A percentile compares a stretch with the other conserved stretches of the same genome.
phyloP scores from a whole-genome alignment of 2,329 filamentous ascomycete genomes.

The Penicillium oxalicum region DNA sequence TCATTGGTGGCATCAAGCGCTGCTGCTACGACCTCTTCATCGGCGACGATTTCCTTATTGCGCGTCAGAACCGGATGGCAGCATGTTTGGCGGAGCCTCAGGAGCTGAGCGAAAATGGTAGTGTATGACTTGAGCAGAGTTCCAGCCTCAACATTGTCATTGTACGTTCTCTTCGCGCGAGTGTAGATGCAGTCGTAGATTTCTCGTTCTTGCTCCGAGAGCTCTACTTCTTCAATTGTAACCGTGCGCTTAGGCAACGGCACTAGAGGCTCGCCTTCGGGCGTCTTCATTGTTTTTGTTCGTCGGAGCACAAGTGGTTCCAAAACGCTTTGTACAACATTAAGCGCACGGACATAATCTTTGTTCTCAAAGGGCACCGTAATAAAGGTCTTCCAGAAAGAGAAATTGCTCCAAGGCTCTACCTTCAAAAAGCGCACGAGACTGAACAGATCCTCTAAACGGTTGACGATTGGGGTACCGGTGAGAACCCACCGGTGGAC shows the following conservation, averaged over 20 bases:
- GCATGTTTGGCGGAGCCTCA: conserved; percentile 86
- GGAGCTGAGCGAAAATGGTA: conserved; percentile 93
- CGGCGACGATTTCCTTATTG: conserved; percentile 75
- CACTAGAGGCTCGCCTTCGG: conserved; percentile 74
- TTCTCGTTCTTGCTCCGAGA: conserved; percentile 77
- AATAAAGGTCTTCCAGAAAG: conserved; percentile 98
- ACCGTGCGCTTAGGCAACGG: conserved; percentile 73
- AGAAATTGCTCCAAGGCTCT: conserved; percentile 98
- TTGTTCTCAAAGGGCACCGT: conserved; percentile 95
- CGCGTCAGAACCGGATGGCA: conserved; percentile 88
- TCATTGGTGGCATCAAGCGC: conserved; percentile 74
- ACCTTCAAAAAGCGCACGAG: conserved; percentile 87
- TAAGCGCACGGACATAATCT: conserved; percentile 85
- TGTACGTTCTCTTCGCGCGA: conserved; percentile 76
- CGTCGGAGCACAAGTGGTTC: conserved; percentile 91
- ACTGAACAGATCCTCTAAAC: conserved; percentile 89
- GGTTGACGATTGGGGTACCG: conserved; percentile 94
- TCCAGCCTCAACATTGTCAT: conserved; percentile 79
- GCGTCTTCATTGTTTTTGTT: conserved; percentile 98
- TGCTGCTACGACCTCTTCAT: conserved; percentile 76
- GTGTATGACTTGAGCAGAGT: conserved; percentile 94
- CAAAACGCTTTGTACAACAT: conserved; percentile 93
- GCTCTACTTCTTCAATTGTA: conserved; percentile 79
- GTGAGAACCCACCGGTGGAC: conserved; percentile 89
- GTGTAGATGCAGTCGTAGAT: conserved; percentile 89